These are phyloP conservation scores for Colletotrichum paranaense DNA, from an alignment of 2,329 filamentous ascomycete genomes.

Conservation along the genomic window DNA sequence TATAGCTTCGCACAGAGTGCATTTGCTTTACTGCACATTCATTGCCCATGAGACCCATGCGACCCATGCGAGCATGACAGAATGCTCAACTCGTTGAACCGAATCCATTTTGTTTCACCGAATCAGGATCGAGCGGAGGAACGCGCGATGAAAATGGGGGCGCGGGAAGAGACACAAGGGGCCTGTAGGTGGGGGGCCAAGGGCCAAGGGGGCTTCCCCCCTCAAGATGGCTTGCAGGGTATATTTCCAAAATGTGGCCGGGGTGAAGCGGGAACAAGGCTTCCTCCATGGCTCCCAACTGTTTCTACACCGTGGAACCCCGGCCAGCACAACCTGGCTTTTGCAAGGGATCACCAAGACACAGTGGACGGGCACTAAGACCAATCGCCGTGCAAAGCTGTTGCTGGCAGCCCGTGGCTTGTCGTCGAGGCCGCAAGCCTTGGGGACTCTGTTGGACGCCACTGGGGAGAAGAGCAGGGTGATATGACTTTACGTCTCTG, in stretches of 20 bases:
- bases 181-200: not conserved
- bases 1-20: not conserved
- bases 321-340: not conserved
- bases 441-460: not conserved
- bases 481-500: not conserved
- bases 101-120: conserved; percentile 22
- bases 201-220: not conserved
- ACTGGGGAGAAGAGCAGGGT: not conserved
- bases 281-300: conserved; percentile 6
- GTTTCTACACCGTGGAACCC: conserved; percentile 9
- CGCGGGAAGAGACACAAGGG: conserved; percentile 22
- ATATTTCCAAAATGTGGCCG: not conserved
- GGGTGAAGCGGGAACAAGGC: conserved; percentile 5
- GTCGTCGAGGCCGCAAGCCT: not conserved
- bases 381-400: not conserved
- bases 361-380: conserved; percentile 23
- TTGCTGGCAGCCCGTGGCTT: not conserved
- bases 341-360: conserved; percentile 21
- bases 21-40: not conserved
- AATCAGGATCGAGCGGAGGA: conserved; percentile 24
- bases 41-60: not conserved
- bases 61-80: conserved; percentile 8
- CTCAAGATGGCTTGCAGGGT: conserved; percentile 18
- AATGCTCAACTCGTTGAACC: not conserved
- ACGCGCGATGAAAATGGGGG: conserved; percentile 24